A percentile compares a stretch with the other conserved stretches of the same genome.
phyloP scores from a whole-genome alignment of 495 filamentous ascomycete genomes.

The Aspergillus ostianus region DNA sequence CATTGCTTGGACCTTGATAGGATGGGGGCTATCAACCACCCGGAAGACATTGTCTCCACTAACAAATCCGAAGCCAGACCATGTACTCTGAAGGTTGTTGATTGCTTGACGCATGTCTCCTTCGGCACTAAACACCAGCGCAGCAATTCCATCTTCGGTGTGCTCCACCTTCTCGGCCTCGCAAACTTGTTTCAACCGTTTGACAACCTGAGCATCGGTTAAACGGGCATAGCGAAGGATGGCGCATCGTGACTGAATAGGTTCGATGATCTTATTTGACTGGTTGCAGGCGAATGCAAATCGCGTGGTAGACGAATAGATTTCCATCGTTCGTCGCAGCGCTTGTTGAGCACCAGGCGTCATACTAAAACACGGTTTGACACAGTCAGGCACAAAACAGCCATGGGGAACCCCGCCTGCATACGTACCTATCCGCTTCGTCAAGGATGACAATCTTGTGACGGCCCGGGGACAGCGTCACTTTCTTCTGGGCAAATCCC shows the following conservation, averaged over 20 bases:
- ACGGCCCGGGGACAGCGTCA: slow-evolving; percentile 84
- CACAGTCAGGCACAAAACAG: neutral
- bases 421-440: slow-evolving; percentile 78
- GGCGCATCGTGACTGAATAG: slow-evolving; percentile 91
- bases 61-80: slow-evolving; percentile 95
- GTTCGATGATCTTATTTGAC: slow-evolving; percentile 99
- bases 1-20: slow-evolving; percentile 97
- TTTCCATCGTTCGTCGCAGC: slow-evolving; percentile 96
- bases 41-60: slow-evolving; percentile 98
- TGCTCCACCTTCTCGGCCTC: slow-evolving; percentile 83
- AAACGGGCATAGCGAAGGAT: slow-evolving; percentile 93
- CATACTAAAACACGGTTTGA: slow-evolving; percentile 53
- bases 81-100: slow-evolving; percentile 96
- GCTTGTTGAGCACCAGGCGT: slow-evolving; percentile 96
- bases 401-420: neutral
- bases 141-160: slow-evolving; percentile 91
- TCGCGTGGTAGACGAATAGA: slow-evolving; percentile 92
- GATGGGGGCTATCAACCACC: slow-evolving; percentile 95
- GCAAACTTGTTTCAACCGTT: slow-evolving; percentile 85
- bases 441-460: slow-evolving; percentile 98
- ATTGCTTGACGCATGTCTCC: slow-evolving; percentile 99
- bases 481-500: slow-evolving; percentile 98
- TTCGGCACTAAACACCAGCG: slow-evolving; percentile 94
- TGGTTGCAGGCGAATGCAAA: slow-evolving; percentile 99
- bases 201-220: slow-evolving; percentile 89